These are phyloP conservation scores for Hymenochaete sp. DNA, from an alignment of 1,284 basidiomycete species.

Conservation along the genomic window DNA sequence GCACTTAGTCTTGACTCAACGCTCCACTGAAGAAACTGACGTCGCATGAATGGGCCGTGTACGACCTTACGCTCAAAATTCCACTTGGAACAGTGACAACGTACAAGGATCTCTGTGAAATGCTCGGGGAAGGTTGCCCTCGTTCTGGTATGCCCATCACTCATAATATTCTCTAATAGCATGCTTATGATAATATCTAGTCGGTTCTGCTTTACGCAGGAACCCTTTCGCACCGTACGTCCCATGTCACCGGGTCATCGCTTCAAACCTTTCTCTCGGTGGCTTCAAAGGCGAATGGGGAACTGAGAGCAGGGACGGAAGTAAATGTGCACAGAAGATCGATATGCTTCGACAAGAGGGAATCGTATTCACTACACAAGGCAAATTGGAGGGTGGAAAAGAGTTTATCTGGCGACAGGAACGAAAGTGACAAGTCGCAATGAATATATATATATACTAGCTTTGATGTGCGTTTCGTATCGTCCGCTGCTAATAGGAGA, in stretches of 20 bases:
- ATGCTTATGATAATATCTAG: slow-evolving; percentile 25
- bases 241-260: slow-evolving; percentile 60
- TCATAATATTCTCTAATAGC: neutral
- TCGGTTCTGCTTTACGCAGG: slow-evolving; percentile 47
- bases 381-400: slow-evolving; percentile 28
- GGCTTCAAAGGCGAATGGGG: slow-evolving; percentile 58
- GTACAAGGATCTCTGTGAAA: slow-evolving; percentile 44
- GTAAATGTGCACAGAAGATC: slow-evolving; percentile 34
- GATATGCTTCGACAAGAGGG: slow-evolving; percentile 41
- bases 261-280: slow-evolving; percentile 48
- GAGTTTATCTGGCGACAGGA: neutral
- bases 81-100: slow-evolving; percentile 46
- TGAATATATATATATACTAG: neutral
- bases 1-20: neutral
- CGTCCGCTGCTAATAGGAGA: no score
- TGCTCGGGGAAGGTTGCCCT: slow-evolving; percentile 45
- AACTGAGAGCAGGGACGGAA: slow-evolving; percentile 26
- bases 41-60: slow-evolving; percentile 51
- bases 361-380: slow-evolving; percentile 36
- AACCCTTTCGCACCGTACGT: slow-evolving; percentile 59
- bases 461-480: no score
- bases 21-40: slow-evolving; percentile 28
- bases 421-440: neutral
- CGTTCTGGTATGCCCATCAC: slow-evolving; percentile 38
- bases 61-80: slow-evolving; percentile 42